Conservation (phyloP, 768 basidiomycete genomes). For the Boletus edulis region DNA sequence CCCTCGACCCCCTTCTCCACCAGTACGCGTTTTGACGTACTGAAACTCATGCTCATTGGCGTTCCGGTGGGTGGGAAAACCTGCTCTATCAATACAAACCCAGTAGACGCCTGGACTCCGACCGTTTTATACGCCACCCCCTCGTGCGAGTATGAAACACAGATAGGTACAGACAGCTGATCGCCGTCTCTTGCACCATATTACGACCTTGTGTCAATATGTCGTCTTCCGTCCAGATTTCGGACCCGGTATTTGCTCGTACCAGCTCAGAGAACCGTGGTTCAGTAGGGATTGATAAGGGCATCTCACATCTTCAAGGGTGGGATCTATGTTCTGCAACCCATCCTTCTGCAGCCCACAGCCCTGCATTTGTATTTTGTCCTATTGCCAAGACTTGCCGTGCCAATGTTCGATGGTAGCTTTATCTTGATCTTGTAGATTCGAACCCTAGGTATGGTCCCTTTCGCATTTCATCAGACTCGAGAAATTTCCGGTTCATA, state of each 20-base stretch:
- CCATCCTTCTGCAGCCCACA: not conserved
- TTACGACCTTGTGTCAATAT: not conserved
- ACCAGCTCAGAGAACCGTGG: not conserved
- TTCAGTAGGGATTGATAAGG: not conserved
- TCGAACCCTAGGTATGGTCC: conserved; percentile 7
- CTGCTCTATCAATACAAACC: conserved; percentile 2
- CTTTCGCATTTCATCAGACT: not conserved
- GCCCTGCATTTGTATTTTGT: conserved; percentile 1
- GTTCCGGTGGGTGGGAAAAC: conserved; percentile 3
- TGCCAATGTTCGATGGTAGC: not conserved
- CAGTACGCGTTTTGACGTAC: conserved; percentile 18
- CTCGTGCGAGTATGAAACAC: conserved; percentile 20
- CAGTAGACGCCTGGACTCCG: conserved; percentile 1
- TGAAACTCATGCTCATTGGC: not conserved
- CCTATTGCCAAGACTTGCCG: not conserved
- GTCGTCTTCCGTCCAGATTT: conserved; percentile 2
- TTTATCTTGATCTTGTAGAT: not conserved
- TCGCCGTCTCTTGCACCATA: conserved; percentile 21
- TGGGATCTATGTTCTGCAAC: not conserved
- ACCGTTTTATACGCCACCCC: conserved; percentile 15
- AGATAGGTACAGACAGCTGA: conserved; percentile 23
- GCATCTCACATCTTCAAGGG: not conserved
- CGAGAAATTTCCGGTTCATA: conserved; percentile 17
- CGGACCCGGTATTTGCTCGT: conserved; percentile 7
- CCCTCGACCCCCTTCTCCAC: conserved; percentile 1